phyloP scores from a whole-genome alignment of 371 early-diverging fungal genomes.

The Rhizopus microsporus region DNA sequence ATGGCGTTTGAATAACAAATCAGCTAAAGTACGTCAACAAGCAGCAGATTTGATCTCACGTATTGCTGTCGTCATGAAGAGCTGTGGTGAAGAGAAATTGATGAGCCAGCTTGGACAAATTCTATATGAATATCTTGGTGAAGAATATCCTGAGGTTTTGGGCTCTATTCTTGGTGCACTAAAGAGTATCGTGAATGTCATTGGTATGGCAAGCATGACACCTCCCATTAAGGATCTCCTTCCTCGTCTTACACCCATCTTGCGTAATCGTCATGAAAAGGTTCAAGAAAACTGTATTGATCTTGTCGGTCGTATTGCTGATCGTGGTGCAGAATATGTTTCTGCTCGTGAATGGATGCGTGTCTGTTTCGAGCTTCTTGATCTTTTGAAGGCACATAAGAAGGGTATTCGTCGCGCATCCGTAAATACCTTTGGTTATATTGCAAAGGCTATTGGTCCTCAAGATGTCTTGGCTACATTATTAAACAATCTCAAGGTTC shows the following conservation, averaged over 20 bases:
- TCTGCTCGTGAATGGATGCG: constrained; percentile 99
- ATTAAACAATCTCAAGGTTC: constrained; percentile 96
- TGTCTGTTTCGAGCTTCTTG: constrained; percentile 96
- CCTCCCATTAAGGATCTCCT: constrained; percentile 97
- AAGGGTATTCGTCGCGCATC: constrained; percentile 95
- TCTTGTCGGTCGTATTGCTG: constrained; percentile 96
- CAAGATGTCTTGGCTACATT: constrained; percentile 98
- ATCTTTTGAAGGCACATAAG: constrained; percentile 94
- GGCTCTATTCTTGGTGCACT: constrained; percentile 92
- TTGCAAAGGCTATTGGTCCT: constrained; percentile 98
- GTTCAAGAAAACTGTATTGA: constrained; percentile 95
- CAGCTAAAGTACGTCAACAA: constrained; percentile 94
- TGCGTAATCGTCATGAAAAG: constrained; percentile 97
- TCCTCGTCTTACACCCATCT: constrained; percentile 94
- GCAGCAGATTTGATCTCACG: constrained; percentile 95
- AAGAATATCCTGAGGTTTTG: constrained; percentile 97
- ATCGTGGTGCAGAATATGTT: constrained; percentile 98
- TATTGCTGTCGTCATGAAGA: constrained; percentile 91
- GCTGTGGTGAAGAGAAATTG: constrained; percentile 93
- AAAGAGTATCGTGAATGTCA: constrained; percentile 92
- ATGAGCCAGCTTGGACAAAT: constrained; percentile 91
- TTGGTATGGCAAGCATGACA: constrained; percentile 97
- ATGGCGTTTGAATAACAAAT: constrained; percentile 97
- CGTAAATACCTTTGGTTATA: constrained; percentile 97
- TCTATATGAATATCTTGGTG: constrained; percentile 96